Conservation (phyloP, 768 basidiomycete genomes). For the Pleurotus eryngii region DNA sequence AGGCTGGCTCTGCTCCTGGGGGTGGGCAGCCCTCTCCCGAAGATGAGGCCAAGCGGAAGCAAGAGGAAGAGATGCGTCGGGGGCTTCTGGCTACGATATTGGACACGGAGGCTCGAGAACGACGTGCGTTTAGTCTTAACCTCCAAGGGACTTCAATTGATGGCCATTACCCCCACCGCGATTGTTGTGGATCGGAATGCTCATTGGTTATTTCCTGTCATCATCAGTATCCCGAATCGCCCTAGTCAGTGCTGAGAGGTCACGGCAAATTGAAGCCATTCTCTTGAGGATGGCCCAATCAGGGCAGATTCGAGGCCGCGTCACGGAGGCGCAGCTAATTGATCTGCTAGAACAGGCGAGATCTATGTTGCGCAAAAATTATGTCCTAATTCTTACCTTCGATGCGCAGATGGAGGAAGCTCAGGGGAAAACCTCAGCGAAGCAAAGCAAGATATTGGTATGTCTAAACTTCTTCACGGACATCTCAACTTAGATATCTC, state of each 20-base stretch:
- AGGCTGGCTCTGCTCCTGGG: neutral
- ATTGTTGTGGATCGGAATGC: neutral
- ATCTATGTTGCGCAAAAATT: slow-evolving; percentile 22
- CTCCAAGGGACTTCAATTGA: too few species aligned
- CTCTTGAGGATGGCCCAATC: slow-evolving; percentile 80
- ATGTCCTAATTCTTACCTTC: slow-evolving; percentile 13
- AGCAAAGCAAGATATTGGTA: slow-evolving; percentile 61
- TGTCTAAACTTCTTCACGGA: slow-evolving; percentile 13
- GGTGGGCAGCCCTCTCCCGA: slow-evolving; percentile 18
- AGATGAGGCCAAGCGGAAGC: slow-evolving; percentile 54
- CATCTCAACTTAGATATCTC: neutral
- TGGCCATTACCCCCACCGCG: neutral
- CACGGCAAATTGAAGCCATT: slow-evolving; percentile 75
- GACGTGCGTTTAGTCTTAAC: slow-evolving; percentile 44
- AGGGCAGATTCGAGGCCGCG: slow-evolving; percentile 73
- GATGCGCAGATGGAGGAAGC: slow-evolving; percentile 50
- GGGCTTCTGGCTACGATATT: slow-evolving; percentile 78
- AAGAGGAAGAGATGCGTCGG: slow-evolving; percentile 74
- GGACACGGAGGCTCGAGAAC: slow-evolving; percentile 75
- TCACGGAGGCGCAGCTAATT: slow-evolving; percentile 81
- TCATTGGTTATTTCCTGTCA: neutral
- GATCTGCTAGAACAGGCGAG: slow-evolving; percentile 76
- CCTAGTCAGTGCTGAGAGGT: slow-evolving; percentile 80
- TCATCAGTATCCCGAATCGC: slow-evolving; percentile 78
- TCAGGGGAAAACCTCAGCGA: slow-evolving; percentile 43